Conservation (phyloP, 108 stramenopile species). For the Phaeodactylum tricornutum region DNA sequence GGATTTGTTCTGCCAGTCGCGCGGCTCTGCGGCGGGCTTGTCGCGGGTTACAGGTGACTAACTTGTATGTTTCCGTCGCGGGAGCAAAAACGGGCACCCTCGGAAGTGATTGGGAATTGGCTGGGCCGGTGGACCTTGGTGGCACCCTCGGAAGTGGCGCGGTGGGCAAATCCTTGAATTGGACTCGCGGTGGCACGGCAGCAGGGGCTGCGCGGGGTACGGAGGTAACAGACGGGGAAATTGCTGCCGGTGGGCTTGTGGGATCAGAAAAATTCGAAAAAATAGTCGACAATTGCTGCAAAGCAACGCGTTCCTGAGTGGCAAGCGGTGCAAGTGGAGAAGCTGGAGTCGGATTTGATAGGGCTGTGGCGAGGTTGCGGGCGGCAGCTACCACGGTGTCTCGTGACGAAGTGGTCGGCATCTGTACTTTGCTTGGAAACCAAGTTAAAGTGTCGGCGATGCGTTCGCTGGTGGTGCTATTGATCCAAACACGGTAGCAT, state of each 20-base stretch:
- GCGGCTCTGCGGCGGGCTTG: not conserved
- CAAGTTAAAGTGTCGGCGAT: conserved; percentile 28
- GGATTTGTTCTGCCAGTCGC: not conserved
- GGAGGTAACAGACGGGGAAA: too few species aligned
- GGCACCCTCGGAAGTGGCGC: not conserved
- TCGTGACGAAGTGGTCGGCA: not conserved
- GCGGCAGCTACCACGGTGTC: not conserved
- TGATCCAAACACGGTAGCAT: conserved; percentile 7
- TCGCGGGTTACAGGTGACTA: not conserved
- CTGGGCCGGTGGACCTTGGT: not conserved
- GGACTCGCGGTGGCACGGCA: not conserved
- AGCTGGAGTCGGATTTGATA: not conserved
- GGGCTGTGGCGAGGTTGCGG: not conserved
- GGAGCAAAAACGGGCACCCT: not conserved
- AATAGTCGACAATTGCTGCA: not conserved
- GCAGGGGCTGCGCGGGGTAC: not conserved
- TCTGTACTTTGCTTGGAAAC: conserved; percentile 9
- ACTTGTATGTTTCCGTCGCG: not conserved
- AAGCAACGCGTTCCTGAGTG: not conserved
- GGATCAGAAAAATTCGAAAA: not conserved
- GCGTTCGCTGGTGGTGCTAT: conserved; percentile 3
- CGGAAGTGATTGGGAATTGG: not conserved
- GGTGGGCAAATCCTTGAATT: not conserved
- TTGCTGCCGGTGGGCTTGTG: not conserved
- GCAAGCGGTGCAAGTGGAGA: not conserved